Evolutionary conservation across 805 yeast genomes (phyloP), one percentile per base, ranked within the genome.

Genomic region (Saccharomyces jurei): DNA sequence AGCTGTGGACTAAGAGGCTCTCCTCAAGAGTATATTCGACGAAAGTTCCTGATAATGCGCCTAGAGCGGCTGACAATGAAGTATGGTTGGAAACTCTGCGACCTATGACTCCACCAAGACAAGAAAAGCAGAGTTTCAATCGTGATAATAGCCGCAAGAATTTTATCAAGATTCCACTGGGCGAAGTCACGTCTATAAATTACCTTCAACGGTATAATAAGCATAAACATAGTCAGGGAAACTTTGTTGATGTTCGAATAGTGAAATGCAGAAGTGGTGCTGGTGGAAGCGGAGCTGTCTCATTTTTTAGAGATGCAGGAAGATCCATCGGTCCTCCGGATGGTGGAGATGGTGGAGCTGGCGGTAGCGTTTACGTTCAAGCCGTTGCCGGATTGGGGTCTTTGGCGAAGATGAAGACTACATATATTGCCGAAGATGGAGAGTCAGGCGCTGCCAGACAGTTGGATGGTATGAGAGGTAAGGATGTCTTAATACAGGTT

Each of bases 331-430:
- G 99, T 0, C 98, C 99, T 0, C 96, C 99, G 0, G 96, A 91
- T 69, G 99, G 99, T n/a, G 99, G 99, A 9, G 97, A 94, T 71
- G 99, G 99, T 30, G 99, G 98, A 4, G 74, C 77, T 57, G 99
- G 99, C 25, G 99, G 99, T 2, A 78, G 84, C 52, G 79, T 94
- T 2, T 92, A 86, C 66, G 81, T 94, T 1, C 88, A 85, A 65
- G 96, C 96, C 2, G 83, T 84, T 1, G 81, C 81, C 50, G 87
- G 87, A 25, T 62, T 87, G 47, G 80, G 83, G 41, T 84, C 94
- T 3, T 70, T 94, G 55, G 89, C 89, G 61, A 82, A 82, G 56
- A 63, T 92, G 29, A 79, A 79, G 56, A 79, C 85, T 41, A 78
- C 78, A 14, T 89, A 90, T 69, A 74, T 74, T 17, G 97, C 97